Base-by-base conservation (phyloP, 2,329 filamentous ascomycete genomes). In the Colletotrichum graminicola region DNA sequence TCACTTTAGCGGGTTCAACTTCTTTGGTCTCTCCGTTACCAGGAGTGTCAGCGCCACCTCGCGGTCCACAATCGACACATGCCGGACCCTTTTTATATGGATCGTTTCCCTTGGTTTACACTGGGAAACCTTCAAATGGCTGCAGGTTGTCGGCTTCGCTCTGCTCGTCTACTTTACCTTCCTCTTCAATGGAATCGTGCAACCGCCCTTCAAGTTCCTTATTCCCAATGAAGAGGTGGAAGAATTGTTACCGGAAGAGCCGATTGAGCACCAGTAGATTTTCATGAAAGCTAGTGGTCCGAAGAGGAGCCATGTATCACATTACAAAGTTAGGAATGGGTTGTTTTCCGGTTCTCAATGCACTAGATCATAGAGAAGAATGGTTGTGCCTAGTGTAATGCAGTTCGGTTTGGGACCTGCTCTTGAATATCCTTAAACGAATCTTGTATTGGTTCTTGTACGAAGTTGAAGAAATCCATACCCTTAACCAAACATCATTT, bases 11-110 rank as follows among this genome's bases (percentile, higher is more conserved):
- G 95, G 95, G 65, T 99, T 98, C 89, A 99, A 99, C 84, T 99
- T 97, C 86, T 99, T 99, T 81, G 96, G 96, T 10, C 89, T 99
- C 12, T 96, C 93, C 0, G 95, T 99, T 11, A 99, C 96, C 0
- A 90, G 94, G 72, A 91, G 84, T 73, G 94, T 99, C 75, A 97
- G 93, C 74, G 96, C 96, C 14, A 99, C 96, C 0, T 94, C 95
- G 1, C 91, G 96, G 73, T 97, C 94, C 41, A 98, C 95, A 41
- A 98, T 99, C 77, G 96, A 99, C 81, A 99, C 96, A 1, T 98
- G 95, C 86, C 91, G 95, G 51, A 99, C 96, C 0, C 89, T 99
- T 1, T 98, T 99, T 84, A 98, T 99, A 82, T 99, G 96, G 96
- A 88, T 99, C 36, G 93, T 97, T 18, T 97, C 94, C 23, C 89